Evolutionary conservation across 306 rosid species (phyloP), one percentile per base, ranked within the genome.

Genomic region (Fragaria nilgerrensis): DNA sequence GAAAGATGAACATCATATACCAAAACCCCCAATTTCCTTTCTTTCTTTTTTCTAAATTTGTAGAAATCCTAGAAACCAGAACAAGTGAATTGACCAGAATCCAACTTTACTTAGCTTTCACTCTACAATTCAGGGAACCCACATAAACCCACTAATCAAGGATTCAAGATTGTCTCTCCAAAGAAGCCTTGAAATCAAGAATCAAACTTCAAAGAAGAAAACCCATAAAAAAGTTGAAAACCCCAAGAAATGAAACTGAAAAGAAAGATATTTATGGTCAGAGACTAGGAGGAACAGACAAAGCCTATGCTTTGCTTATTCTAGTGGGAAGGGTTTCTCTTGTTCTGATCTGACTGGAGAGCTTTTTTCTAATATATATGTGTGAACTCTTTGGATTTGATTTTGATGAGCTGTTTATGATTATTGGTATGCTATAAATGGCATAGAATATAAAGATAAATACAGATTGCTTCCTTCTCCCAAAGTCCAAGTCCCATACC

Each of bases 391-490:
- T 45, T 22, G 69, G 64, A 77, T 43, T 48, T 37, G 73, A 29
- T 78, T 77, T 77, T 69, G 76, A 48, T 69, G 25, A 69, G 78
- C 77, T 62, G 76, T 56, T 19, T 29, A 48, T 22, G 47, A 49
- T 77, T 64, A 71, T 75, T 67, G 75, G 72, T 34, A 65, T 64
- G 66, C 44, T 22, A 73, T 77, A 77, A 85, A 87, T 75, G 67
- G 58, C 66, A 73, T 8, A 70, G 25, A 22, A 7, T 43, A 43
- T 15, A 8, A 65, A 65, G 23, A 36, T 17, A 2, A 62, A 25
- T 34, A 2, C 80, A 81, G 49, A 81, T 80, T 84, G 82, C 66
- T 75, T 82, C 85, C 85, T 53, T 58, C 58, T 73, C 48, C 78
- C 43, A 25, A 7, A 14, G 61, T 13, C 79, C 53, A 39, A 68